Conservation (phyloP, 768 basidiomycete genomes). For the Cyclocybe cylindracea region DNA sequence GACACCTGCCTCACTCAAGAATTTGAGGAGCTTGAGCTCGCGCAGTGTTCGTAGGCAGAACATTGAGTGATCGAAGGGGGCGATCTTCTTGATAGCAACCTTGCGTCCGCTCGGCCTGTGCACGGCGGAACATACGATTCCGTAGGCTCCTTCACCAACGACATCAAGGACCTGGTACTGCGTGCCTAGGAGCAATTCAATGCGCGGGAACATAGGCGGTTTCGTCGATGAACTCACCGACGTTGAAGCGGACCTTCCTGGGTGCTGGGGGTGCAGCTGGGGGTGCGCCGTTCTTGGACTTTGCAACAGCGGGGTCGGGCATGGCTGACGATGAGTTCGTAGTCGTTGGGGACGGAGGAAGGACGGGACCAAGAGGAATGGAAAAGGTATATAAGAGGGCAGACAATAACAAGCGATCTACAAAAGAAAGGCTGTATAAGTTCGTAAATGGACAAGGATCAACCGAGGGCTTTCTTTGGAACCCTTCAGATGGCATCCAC, state of each 20-base stretch:
- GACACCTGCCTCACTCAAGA: conserved; percentile 84
- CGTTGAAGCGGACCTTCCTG: conserved; percentile 87
- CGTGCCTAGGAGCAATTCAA: conserved; percentile 44
- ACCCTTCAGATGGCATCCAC: conserved; percentile 13
- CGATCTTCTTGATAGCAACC: conserved; percentile 96
- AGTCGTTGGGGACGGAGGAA: conserved; percentile 16
- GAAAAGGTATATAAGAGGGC: conserved; percentile 19
- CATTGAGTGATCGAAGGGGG: conserved; percentile 92
- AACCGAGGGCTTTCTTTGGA: conserved; percentile 15
- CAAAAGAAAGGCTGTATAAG: conserved; percentile 4
- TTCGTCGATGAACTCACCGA: conserved; percentile 47
- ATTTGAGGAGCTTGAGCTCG: conserved; percentile 88
- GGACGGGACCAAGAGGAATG: conserved; percentile 19
- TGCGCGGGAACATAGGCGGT: conserved; percentile 5
- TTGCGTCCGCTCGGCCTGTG: conserved; percentile 86
- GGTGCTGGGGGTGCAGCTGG: conserved; percentile 54
- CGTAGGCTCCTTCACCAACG: conserved; percentile 91
- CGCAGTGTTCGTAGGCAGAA: conserved; percentile 89
- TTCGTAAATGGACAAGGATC: conserved; percentile 8
- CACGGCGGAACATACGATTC: conserved; percentile 92
- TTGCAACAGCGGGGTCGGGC: conserved; percentile 30
- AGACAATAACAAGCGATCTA: conserved; percentile 24
- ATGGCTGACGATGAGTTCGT: conserved; percentile 13
- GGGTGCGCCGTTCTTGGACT: conserved; percentile 40
- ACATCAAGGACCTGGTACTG: conserved; percentile 87